Evolutionary conservation across 2,329 filamentous ascomycete species (phyloP), one percentile per base, ranked within the genome.

Genomic region (Drechslera avenae): DNA sequence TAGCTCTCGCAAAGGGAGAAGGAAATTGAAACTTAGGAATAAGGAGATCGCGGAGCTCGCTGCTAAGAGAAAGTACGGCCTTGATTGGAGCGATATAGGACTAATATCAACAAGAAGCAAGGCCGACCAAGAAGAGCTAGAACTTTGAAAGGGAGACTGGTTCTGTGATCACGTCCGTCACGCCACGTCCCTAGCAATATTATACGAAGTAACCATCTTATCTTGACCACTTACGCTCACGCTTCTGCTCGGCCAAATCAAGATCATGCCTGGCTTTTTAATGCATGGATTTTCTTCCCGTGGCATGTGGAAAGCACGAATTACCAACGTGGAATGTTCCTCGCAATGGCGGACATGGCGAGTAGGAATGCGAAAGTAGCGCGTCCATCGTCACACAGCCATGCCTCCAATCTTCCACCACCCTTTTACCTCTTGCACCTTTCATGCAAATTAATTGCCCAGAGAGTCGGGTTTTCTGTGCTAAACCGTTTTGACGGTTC

Each of bases 1-100:
- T 3, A 37, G 26, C 16, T 9, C 9, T 10, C 6, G 32, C 8
- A 52, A 35, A 35, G 46, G 32, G 33, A 35, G 30, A 23, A 46
- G 36, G 42, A 49, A 19, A 41, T 23, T 23, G 26, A 28, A 28
- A 10, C 26, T 28, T 5, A 60, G 45, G 4, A 67, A 66, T 40
- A 36, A 40, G 9, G 42, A 52, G 5, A 45, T 72, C 9, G 69
- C 67, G 5, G 69, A 69, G 40, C 47, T 69, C 13, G 68, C 68
- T 42, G 68, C 67, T 1, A 56, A 67, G 13, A 64, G 66, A 5
- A 57, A 56, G n/a, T 10, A 33, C 62, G 45, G 76, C 72, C 18
- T 81, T 14, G 69, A 64, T 8, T 74, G 71, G 56, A 72, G 73
- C 8, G 77, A 71, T 40, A 73, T 75, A 7, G 76, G 75, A 3